Percentiles rank a stretch among this genome's conserved stretches.
These are phyloP conservation scores for Phytophthora nicotianae DNA, from an alignment of 352 stramenopile genomes.

Conservation along the genomic window DNA sequence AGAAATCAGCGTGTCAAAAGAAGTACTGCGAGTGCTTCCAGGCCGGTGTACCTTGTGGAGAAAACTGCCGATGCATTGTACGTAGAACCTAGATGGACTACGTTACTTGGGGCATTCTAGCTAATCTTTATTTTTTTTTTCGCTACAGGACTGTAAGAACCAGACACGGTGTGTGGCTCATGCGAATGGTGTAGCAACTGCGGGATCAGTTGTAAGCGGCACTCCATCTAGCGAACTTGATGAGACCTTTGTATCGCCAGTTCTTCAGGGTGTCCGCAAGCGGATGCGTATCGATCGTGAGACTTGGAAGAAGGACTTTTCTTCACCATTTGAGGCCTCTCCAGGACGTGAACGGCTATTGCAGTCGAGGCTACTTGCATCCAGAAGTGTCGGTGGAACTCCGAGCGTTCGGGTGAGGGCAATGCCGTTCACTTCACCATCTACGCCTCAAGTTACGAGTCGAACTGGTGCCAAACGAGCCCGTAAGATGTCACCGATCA, in stretches of 20 bases:
- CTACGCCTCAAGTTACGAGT: conserved; percentile 24
- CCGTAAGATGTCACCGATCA: conserved; percentile 30
- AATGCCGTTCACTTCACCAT: conserved; percentile 19
- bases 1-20: conserved; percentile 97
- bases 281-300: conserved; percentile 71
- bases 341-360: conserved; percentile 53
- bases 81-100: conserved; percentile 17
- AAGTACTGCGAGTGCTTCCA: conserved; percentile 99
- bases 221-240: conserved; percentile 45
- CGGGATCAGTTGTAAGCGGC: conserved; percentile 17
- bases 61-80: conserved; percentile 92
- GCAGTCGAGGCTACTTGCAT: conserved; percentile 48
- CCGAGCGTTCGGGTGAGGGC: conserved; percentile 30
- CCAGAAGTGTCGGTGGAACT: not conserved
- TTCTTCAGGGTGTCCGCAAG: conserved; percentile 58
- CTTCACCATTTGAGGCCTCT: conserved; percentile 66
- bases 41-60: conserved; percentile 81
- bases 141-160: conserved; percentile 78
- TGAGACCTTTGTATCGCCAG: conserved; percentile 66
- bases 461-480: conserved; percentile 16
- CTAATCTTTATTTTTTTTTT: not conserved
- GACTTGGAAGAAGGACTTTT: conserved; percentile 73
- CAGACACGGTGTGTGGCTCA: conserved; percentile 57
- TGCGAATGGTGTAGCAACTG: conserved; percentile 30
- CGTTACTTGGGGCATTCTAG: conserved; percentile 10